Conservation (phyloP, 306 rosid genomes). For the Cucurbita ficifolia region DNA sequence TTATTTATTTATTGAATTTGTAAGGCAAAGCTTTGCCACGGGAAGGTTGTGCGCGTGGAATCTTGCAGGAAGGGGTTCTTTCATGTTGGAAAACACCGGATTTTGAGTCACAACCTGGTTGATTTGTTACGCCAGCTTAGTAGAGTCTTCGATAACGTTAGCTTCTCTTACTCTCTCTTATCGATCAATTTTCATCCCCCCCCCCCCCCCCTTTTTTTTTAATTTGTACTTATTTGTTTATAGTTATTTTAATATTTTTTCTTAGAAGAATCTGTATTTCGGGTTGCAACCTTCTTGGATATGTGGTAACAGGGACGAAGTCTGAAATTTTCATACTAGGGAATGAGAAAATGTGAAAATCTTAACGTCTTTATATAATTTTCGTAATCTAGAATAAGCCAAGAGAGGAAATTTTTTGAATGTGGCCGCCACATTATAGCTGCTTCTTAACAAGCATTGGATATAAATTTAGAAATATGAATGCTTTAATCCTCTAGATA, state of each 20-base stretch:
- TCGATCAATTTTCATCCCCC: not conserved
- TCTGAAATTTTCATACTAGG: not conserved
- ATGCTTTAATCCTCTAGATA: no score
- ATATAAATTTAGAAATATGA: no score
- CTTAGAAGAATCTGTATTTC: not conserved
- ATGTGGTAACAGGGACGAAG: not conserved
- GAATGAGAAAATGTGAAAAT: not conserved
- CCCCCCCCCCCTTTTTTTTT: not conserved
- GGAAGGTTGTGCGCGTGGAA: constrained; percentile 77
- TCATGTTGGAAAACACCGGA: constrained; percentile 69
- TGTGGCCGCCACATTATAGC: not conserved
- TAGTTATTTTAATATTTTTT: not conserved
- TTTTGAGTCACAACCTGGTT: constrained; percentile 69
- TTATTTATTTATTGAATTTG: not conserved
- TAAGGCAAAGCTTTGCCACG: constrained; percentile 85
- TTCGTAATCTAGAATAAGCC: not conserved
- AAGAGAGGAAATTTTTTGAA: not conserved
- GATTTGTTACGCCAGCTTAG: constrained; percentile 86
- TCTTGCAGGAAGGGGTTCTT: constrained; percentile 82
- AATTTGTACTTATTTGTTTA: not conserved
- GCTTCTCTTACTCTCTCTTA: constrained; percentile 8
- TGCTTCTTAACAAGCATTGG: not conserved
- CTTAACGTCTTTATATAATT: not conserved
- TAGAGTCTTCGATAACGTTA: constrained; percentile 78
- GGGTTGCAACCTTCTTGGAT: not conserved